These are phyloP conservation scores for Populus hybrid DNA, from an alignment of 441 rosid species.

Conservation along the genomic window DNA sequence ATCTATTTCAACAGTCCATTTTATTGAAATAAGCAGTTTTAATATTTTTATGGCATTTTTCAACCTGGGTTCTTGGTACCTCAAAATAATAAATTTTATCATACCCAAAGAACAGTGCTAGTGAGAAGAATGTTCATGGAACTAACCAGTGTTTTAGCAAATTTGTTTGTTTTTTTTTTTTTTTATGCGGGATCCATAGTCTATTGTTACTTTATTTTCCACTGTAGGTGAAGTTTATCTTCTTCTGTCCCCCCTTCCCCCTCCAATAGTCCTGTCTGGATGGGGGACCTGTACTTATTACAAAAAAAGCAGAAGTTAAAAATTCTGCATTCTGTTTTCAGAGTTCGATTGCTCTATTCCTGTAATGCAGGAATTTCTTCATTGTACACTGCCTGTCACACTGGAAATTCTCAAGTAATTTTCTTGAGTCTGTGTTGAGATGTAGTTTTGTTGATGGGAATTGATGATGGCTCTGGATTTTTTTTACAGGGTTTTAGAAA, in stretches of 20 bases:
- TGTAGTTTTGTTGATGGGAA: background rate
- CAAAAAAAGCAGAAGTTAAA: background rate
- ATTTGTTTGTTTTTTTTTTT: background rate
- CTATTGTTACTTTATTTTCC: background rate
- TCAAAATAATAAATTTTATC: background rate
- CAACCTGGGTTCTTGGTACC: background rate
- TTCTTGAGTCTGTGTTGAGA: background rate
- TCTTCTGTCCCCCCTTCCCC: background rate
- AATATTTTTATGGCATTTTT: background rate
- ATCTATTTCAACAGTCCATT: too few relatives aligned
- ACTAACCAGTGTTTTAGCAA: background rate
- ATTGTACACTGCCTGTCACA: background rate
- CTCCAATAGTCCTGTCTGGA: background rate
- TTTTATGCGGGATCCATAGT: background rate
- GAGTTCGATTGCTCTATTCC: background rate
- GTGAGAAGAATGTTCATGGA: background rate
- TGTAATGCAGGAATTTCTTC: background rate
- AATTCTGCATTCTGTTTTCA: background rate
- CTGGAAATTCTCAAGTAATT: background rate
- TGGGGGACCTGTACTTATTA: background rate
- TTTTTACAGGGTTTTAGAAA: conserved; percentile 72
- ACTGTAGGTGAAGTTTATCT: background rate
- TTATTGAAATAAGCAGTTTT: background rate
- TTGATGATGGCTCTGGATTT: background rate
- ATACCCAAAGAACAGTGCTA: background rate